Base-by-base conservation (phyloP, 768 basidiomycete species). In the Termitomyces sp. region DNA sequence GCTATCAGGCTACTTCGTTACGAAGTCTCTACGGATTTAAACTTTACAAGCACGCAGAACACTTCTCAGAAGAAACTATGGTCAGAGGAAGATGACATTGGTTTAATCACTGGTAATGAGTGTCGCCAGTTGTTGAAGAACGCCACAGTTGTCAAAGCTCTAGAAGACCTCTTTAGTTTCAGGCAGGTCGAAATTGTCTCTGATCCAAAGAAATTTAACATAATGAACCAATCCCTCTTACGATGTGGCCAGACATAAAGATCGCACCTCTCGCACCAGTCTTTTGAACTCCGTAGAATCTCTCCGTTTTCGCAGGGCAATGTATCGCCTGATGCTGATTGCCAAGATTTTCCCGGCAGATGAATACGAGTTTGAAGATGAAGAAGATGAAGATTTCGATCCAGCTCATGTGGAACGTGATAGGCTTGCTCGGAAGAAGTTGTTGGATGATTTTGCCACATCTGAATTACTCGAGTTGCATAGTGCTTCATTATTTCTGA, bases 161-260 rank as follows among this genome's bases (percentile, higher is more conserved):
- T 77, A 34, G 75, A 76, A 61, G 68, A 69, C 44, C 56, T 76
- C 1, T 78, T 72, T 57, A 78, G 76, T 50, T 60, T 66, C 49
- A 70, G 70, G 77, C 70, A 62, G 43, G 66, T 59, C 6, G 15
- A 15, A 17, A 37, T 37, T 35, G 12, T 34, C 30, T 51, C 15
- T 5, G 44, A 44, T 17, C n/a, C 12, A 14, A 11, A 51, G 14
- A 14, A 19, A 45, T 37, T 11, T 19, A 2, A 14, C n/a, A 24
- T 5, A 28, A 30, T n/a, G 19, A 52, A 9, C n/a, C 15, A 52
- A 40, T 49, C 21, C 30, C 7, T 17, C 3, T 5, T 40, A 41
- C 28, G 32, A 30, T 19, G 17, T 43, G 75, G 73, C 30, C 53
- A 76, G 75, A 42, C 58, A 71, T 59, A 73, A 76, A 57, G 71